These are phyloP conservation scores for Wickerhamiella nectarea DNA, from an alignment of 805 yeast genomes.

Conservation along the genomic window DNA sequence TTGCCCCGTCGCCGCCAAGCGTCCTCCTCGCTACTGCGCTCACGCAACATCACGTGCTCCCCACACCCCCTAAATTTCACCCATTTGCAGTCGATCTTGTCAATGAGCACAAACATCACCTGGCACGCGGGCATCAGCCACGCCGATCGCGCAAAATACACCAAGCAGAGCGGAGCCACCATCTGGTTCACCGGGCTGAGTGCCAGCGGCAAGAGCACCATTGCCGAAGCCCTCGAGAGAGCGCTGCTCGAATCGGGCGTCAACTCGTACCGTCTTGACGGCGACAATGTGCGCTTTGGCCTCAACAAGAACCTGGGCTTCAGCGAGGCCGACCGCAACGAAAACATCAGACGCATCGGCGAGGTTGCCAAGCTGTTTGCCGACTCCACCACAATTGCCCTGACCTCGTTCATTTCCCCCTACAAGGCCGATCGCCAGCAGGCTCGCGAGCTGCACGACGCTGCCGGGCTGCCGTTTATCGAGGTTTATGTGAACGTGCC, in stretches of 20 bases:
- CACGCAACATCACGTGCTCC: constrained; percentile 6
- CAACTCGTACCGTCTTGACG: constrained; percentile 79
- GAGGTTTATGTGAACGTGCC: constrained; percentile 93
- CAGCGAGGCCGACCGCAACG: constrained; percentile 81
- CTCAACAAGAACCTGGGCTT: constrained; percentile 91
- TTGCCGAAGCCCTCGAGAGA: constrained; percentile 90
- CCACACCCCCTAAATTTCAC: not conserved
- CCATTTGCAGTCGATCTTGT: constrained; percentile 4
- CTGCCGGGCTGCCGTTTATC: constrained; percentile 63
- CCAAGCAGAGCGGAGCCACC: constrained; percentile 77
- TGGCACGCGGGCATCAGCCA: constrained; percentile 89
- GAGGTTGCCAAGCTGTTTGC: constrained; percentile 91
- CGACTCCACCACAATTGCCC: constrained; percentile 75
- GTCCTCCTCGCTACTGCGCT: too few relatives aligned
- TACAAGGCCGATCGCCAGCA: constrained; percentile 70
- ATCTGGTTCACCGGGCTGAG: constrained; percentile 92
- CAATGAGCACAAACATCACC: constrained; percentile 89
- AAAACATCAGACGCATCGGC: constrained; percentile 86
- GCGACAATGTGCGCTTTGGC: constrained; percentile 86
- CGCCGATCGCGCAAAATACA: constrained; percentile 56
- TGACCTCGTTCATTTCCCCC: constrained; percentile 89
- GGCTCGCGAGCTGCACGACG: constrained; percentile 75
- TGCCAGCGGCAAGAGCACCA: constrained; percentile 89
- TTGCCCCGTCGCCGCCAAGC: too few relatives aligned
- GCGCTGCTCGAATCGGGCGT: constrained; percentile 53